Evolutionary conservation across 2,329 filamentous ascomycete genomes (phyloP).

Genomic region (Fusarium metavorans): DNA sequence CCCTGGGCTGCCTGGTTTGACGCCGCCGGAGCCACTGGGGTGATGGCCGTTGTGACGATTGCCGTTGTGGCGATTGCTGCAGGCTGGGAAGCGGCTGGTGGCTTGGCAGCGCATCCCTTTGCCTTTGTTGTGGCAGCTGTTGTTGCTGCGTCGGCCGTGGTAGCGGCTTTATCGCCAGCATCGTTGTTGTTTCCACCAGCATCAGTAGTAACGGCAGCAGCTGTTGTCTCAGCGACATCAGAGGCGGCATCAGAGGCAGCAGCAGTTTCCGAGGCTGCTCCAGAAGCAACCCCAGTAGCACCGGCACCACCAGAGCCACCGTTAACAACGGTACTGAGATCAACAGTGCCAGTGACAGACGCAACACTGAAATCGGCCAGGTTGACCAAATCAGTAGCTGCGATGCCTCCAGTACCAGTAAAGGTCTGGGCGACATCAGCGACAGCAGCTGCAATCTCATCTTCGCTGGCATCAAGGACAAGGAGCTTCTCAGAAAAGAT

Average conservation of each 20-base stretch:
- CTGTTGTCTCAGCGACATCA: background rate
- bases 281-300: background rate
- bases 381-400: constrained; percentile 29
- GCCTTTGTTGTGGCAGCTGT: background rate
- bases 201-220: background rate
- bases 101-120: background rate
- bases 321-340: constrained; percentile 21
- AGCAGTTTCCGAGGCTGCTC: background rate
- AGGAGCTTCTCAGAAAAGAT: constrained; percentile 66
- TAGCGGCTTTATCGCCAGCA: background rate
- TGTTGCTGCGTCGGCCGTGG: background rate
- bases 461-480: constrained; percentile 65
- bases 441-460: constrained; percentile 63
- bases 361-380: constrained; percentile 24
- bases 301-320: background rate
- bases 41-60: background rate
- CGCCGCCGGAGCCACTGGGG: background rate
- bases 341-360: constrained; percentile 24
- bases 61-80: background rate
- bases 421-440: constrained; percentile 51
- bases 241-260: background rate
- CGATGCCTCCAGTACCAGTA: constrained; percentile 48
- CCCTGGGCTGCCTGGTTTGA: background rate
- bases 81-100: background rate
- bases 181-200: background rate